These are phyloP conservation scores for Teunomyces funiuensis DNA, from an alignment of 805 yeast species.

Conservation along the genomic window DNA sequence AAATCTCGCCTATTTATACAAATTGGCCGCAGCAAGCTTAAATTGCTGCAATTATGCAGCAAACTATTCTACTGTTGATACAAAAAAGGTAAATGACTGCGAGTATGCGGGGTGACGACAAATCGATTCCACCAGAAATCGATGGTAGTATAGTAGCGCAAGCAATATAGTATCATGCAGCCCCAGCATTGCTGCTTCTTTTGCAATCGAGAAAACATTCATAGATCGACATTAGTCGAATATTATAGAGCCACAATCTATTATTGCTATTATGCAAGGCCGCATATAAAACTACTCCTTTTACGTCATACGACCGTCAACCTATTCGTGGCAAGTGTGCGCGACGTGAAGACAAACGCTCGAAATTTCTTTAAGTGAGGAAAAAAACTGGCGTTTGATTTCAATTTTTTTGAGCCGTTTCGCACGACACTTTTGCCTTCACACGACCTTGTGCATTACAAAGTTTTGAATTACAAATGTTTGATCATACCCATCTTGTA, in stretches of 20 bases:
- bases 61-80: too few species aligned
- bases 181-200: too few species aligned
- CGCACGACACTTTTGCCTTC: neutral
- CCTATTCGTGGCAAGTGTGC: neutral
- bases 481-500: neutral
- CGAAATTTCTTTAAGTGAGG: too few species aligned
- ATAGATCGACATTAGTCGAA: neutral
- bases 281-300: neutral
- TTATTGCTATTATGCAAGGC: conserved; percentile 1
- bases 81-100: too few species aligned
- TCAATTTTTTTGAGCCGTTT: neutral
- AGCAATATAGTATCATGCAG: too few species aligned
- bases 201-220: too few species aligned
- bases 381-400: too few species aligned
- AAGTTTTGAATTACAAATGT: neutral
- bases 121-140: too few species aligned
- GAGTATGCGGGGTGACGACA: neutral
- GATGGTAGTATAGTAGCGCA: neutral
- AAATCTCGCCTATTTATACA: neutral
- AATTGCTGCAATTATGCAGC: neutral
- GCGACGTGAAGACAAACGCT: neutral
- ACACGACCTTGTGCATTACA: neutral
- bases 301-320: neutral
- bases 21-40: neutral
- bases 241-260: neutral